Evolutionary conservation across 306 rosid species (phyloP).

Genomic region (Pyrus betulifolia): DNA sequence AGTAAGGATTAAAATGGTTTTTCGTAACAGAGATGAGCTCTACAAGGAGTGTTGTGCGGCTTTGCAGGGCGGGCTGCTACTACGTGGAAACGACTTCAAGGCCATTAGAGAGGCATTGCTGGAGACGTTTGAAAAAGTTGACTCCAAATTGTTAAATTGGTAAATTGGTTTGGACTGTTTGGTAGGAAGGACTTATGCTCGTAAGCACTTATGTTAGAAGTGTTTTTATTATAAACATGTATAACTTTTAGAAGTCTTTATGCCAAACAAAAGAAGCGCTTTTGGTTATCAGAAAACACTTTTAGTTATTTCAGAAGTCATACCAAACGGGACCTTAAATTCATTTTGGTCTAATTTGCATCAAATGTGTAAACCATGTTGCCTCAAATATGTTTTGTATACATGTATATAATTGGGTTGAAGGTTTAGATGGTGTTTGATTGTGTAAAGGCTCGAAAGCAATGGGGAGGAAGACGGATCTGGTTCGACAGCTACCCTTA

Average conservation of each 20-base stretch:
- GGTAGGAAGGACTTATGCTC: not conserved
- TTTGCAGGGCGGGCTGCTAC: slow-evolving; percentile 65
- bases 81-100: slow-evolving; percentile 51
- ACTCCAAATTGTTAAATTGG: slow-evolving; percentile 57
- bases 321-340: not conserved
- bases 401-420: slow-evolving; percentile 25
- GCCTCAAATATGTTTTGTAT: slow-evolving; percentile 25
- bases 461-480: slow-evolving; percentile 68
- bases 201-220: not conserved
- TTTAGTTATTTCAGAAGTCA: not conserved
- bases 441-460: slow-evolving; percentile 79
- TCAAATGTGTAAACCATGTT: not conserved
- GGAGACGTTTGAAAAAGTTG: slow-evolving; percentile 66
- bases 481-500: slow-evolving; percentile 80
- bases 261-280: too few species aligned
- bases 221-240: too few species aligned
- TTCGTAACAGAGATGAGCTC: slow-evolving; percentile 69
- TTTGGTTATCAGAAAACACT: not conserved
- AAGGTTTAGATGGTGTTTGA: slow-evolving; percentile 56
- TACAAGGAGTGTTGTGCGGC: slow-evolving; percentile 79
- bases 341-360: not conserved
- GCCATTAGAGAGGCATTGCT: slow-evolving; percentile 53
- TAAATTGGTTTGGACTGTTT: slow-evolving; percentile 11
- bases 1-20: slow-evolving; percentile 6
- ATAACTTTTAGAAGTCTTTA: too few species aligned